A percentile compares a stretch with the other conserved stretches of the same genome.
These are phyloP conservation scores for Phytophthora cajani DNA, from an alignment of 352 stramenopile species.

Conservation along the genomic window DNA sequence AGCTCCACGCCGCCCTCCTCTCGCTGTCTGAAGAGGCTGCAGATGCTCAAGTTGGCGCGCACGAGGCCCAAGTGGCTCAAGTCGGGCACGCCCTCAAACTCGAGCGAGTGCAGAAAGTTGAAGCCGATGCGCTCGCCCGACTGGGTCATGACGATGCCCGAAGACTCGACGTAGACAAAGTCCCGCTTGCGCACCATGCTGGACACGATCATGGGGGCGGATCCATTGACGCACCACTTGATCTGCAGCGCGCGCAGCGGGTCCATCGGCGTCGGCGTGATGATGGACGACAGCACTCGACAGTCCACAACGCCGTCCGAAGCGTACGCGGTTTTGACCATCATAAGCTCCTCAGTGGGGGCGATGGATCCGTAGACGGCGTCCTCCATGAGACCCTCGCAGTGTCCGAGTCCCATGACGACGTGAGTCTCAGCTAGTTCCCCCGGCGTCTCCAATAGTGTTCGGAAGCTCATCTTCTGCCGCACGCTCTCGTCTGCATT, in stretches of 20 bases:
- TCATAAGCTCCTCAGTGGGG: constrained; percentile 54
- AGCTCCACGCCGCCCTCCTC: constrained; percentile 48
- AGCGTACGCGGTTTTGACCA: constrained; percentile 58
- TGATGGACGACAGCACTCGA: constrained; percentile 46
- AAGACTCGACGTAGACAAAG: constrained; percentile 59
- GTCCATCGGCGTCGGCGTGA: constrained; percentile 33
- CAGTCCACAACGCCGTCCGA: constrained; percentile 57
- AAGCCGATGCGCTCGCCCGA: constrained; percentile 54
- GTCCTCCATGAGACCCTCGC: constrained; percentile 53
- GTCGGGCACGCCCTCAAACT: constrained; percentile 45
- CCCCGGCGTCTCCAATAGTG: constrained; percentile 28
- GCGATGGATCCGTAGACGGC: constrained; percentile 61
- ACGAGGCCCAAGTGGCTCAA: constrained; percentile 38
- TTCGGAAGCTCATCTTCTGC: constrained; percentile 36
- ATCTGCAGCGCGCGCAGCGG: constrained; percentile 50
- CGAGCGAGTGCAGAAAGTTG: constrained; percentile 61
- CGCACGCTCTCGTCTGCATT: constrained; percentile 28
- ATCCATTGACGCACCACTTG: constrained; percentile 60
- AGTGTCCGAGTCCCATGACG: constrained; percentile 43
- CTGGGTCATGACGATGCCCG: constrained; percentile 39
- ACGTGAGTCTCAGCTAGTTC: constrained; percentile 38
- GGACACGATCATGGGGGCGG: constrained; percentile 40
- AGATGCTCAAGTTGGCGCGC: constrained; percentile 57
- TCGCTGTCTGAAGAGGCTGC: constrained; percentile 52
- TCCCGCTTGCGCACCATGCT: constrained; percentile 57